These are phyloP conservation scores for Hymenotorrendiella dingleyae DNA, from an alignment of 2,329 filamentous ascomycete genomes.

Conservation along the genomic window DNA sequence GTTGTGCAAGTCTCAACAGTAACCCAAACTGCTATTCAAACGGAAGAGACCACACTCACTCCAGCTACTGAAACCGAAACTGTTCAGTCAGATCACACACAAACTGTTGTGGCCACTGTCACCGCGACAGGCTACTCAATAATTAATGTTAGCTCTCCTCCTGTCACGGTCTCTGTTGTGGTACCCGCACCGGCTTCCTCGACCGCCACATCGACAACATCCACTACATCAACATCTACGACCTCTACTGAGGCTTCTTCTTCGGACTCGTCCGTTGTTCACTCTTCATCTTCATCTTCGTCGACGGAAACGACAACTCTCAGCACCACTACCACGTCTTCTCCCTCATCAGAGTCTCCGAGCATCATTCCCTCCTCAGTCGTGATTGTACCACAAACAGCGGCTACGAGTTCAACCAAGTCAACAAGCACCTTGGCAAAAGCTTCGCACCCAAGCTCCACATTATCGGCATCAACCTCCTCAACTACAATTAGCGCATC, in stretches of 20 bases:
- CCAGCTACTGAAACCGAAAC: slow-evolving; percentile 22
- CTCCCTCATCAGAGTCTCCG: background rate
- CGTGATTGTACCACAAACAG: background rate
- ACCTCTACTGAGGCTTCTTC: background rate
- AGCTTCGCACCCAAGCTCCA: background rate
- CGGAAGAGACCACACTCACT: slow-evolving; percentile 19
- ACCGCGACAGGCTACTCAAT: slow-evolving; percentile 25
- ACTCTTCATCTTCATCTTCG: background rate
- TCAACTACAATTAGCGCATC: background rate
- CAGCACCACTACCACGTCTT: background rate
- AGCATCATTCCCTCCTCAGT: background rate
- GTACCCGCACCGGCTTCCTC: slow-evolving; percentile 6
- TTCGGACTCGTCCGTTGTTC: background rate
- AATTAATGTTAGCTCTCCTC: slow-evolving; percentile 23
- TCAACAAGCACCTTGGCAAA: background rate
- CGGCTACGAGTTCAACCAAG: background rate
- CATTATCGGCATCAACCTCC: background rate
- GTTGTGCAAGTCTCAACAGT: slow-evolving; percentile 18
- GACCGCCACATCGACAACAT: slow-evolving; percentile 2
- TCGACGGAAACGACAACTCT: background rate
- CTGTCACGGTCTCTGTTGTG: slow-evolving; percentile 18
- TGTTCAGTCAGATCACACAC: slow-evolving; percentile 20
- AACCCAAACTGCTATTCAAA: slow-evolving; percentile 21
- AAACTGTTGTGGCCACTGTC: slow-evolving; percentile 21
- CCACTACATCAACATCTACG: background rate